Evolutionary conservation across 2,329 filamentous ascomycete species (phyloP), one percentile per base, ranked within the genome.

Genomic region (Myriosclerotinia duriaeana): DNA sequence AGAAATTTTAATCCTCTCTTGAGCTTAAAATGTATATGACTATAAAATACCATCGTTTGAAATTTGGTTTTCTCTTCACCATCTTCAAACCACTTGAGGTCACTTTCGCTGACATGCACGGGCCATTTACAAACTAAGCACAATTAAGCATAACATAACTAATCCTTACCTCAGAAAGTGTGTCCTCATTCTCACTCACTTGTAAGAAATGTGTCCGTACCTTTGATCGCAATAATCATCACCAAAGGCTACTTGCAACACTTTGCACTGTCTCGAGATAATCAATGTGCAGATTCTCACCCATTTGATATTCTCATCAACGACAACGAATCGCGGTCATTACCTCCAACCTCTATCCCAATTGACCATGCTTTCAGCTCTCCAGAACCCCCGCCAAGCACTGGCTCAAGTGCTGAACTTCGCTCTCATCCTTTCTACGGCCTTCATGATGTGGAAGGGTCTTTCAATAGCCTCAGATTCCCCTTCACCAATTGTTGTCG

Each of bases 371-470:
- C 77, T 88, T 68, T 81, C 82, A 70, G 78, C 80, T 66, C 79
- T 90, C 69, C 78, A 81, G 70, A 87, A 87, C 74, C 85, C 87
- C 56, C 86, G 89, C 70, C 87, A 90, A 76, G 82, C 88, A 34
- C 82, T 88, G 69, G 81, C 85, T 17, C 88, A 91, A 78, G 75
- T 89, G 67, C 84, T 91, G 72, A 91, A 91, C 77, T 91, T 91
- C 75, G 89, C 85, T 44, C 84, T 92, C 67, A 88, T 91, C 58
- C 85, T 91, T 64, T 87, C 85, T 6, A 90, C 88, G 12, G 89
- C 89, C 0, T 91, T 91, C 76, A 91, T 91, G 88, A 76, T 91
- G 74, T 87, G 84, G 89, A 91, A 91, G 78, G 87, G 86, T 0
- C 81, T 92, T 58, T 88, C 85, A 4, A 83, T 92, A 26, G 80